A percentile compares a stretch with the other conserved stretches of the same genome.
Conservation (phyloP, 129 eudicot genomes). For the Escallonia rubra region DNA sequence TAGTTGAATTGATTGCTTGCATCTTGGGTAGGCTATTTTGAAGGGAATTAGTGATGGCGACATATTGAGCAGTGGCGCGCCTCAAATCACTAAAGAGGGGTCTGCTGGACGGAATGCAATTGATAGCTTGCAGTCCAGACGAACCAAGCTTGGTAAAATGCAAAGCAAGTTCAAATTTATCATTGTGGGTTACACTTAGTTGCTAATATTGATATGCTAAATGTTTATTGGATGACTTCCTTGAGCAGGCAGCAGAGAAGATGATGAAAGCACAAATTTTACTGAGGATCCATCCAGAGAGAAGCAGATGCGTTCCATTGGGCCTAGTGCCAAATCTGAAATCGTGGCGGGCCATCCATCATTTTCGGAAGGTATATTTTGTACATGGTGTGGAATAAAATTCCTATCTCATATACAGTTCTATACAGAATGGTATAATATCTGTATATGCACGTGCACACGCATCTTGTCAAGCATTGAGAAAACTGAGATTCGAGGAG, state of each 20-base stretch:
- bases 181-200: not conserved
- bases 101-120: slow-evolving; percentile 41
- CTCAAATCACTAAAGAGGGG: slow-evolving; percentile 77
- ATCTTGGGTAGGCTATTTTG: slow-evolving; percentile 49
- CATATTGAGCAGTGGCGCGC: slow-evolving; percentile 81
- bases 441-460: too few species aligned
- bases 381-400: not conserved
- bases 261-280: slow-evolving; percentile 33
- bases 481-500: too few species aligned
- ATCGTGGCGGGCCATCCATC: slow-evolving; percentile 18
- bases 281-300: slow-evolving; percentile 23
- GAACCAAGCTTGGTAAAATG: slow-evolving; percentile 57
- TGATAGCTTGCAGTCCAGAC: slow-evolving; percentile 51
- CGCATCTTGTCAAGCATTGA: too few species aligned
- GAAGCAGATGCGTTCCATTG: slow-evolving; percentile 23
- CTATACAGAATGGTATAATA: too few species aligned
- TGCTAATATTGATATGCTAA: not conserved
- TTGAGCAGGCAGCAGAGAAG: slow-evolving; percentile 71
- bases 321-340: slow-evolving; percentile 19
- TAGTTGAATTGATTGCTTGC: not conserved
- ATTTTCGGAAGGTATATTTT: slow-evolving; percentile 31
- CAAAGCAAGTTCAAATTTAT: not conserved
- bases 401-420: not conserved
- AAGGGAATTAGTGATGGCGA: slow-evolving; percentile 96
- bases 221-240: slow-evolving; percentile 10